Conservation (phyloP, 768 basidiomycete genomes). For the Dentipellis sp. region DNA sequence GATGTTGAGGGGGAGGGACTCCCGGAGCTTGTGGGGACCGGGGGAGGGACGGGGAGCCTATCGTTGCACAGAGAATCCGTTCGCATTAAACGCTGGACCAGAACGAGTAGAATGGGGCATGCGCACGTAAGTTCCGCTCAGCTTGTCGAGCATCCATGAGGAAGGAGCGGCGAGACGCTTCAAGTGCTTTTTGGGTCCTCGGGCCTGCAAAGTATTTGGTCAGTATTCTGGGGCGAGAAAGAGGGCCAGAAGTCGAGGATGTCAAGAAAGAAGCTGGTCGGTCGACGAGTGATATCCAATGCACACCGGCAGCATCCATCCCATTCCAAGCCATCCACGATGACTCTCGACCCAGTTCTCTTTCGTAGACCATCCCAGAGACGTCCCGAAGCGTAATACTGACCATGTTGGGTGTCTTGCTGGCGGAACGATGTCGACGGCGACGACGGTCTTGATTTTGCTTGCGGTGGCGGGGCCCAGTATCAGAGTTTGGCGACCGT, state of each 20-base stretch:
- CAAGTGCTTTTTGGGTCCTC: slow-evolving; percentile 99
- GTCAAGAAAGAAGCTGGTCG: slow-evolving; percentile 6
- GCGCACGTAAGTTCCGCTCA: slow-evolving; percentile 88
- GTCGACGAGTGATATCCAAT: slow-evolving; percentile 18
- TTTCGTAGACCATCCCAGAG: not conserved
- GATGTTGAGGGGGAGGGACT: slow-evolving; percentile 93
- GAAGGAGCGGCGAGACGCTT: slow-evolving; percentile 96
- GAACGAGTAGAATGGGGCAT: not conserved
- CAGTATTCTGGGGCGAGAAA: slow-evolving; percentile 9
- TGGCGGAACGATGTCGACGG: slow-evolving; percentile 24
- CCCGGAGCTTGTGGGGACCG: slow-evolving; percentile 98
- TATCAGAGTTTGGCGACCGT: slow-evolving; percentile 9
- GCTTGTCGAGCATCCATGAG: slow-evolving; percentile 99
- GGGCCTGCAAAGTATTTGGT: slow-evolving; percentile 48
- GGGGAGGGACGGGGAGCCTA: slow-evolving; percentile 95
- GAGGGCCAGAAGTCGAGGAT: slow-evolving; percentile 4
- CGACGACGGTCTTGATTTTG: slow-evolving; percentile 18
- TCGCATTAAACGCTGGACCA: not conserved
- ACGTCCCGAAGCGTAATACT: slow-evolving; percentile 14
- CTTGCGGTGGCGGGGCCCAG: slow-evolving; percentile 1
- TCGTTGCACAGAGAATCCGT: slow-evolving; percentile 1
- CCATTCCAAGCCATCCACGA: slow-evolving; percentile 7
- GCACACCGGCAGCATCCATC: slow-evolving; percentile 21
- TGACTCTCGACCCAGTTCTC: slow-evolving; percentile 1
- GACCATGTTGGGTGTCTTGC: slow-evolving; percentile 28